phyloP scores from a whole-genome alignment of 2,329 filamentous ascomycete genomes.

The Dendrostoma leiphaemia region DNA sequence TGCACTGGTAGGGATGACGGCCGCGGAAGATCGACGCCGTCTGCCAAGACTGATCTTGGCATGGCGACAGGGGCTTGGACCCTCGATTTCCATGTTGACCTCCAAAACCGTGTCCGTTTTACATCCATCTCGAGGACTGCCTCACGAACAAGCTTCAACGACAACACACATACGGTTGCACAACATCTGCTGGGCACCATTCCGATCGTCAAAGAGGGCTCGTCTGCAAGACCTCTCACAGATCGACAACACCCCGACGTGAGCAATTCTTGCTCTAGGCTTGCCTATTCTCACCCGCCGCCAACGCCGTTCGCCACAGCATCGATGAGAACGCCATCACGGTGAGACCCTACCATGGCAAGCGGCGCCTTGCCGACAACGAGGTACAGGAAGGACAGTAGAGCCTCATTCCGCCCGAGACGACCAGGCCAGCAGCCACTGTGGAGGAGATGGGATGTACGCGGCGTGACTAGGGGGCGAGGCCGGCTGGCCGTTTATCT shows the following conservation, averaged over 20 bases:
- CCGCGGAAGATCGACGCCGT: not conserved
- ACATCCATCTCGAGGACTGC: not conserved
- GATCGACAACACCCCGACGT: not conserved
- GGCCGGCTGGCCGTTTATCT: constrained; percentile 14
- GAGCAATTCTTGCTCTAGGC: too few species aligned
- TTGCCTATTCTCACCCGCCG: too few species aligned
- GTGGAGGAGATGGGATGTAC: not conserved
- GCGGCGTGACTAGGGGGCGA: not conserved
- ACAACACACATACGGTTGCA: not conserved
- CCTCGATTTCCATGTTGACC: not conserved
- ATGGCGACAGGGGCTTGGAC: not conserved
- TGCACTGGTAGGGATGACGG: not conserved
- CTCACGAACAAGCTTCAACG: not conserved
- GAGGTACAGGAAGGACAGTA: constrained; percentile 15
- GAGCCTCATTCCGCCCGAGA: constrained; percentile 10
- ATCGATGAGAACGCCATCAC: constrained; percentile 3
- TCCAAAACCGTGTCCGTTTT: not conserved
- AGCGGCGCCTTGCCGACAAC: constrained; percentile 15
- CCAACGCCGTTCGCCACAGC: not conserved
- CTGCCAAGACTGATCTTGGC: not conserved
- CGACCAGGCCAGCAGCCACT: not conserved
- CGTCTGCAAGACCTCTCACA: not conserved
- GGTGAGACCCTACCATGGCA: constrained; percentile 12
- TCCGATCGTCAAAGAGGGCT: too few species aligned
- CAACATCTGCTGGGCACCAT: too few species aligned